A percentile compares a stretch with the other conserved stretches of the same genome.
These are phyloP conservation scores for Hypoxylon sp. DNA, from an alignment of 2,329 filamentous ascomycete genomes.

Conservation along the genomic window DNA sequence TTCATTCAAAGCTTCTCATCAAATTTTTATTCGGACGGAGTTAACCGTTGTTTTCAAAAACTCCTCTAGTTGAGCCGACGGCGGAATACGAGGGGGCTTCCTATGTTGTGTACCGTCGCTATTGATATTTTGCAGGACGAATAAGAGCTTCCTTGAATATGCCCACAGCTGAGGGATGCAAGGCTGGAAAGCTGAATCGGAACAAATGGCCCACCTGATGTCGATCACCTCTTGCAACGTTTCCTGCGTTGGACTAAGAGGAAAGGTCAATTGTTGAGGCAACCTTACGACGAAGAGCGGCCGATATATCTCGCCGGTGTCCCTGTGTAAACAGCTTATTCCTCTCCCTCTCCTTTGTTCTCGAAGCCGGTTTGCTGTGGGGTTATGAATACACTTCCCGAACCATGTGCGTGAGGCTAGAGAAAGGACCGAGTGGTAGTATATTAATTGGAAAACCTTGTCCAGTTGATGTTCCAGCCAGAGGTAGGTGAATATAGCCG, in stretches of 20 bases:
- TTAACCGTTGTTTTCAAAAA: slow-evolving; percentile 15
- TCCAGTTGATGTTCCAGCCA: slow-evolving; percentile 47
- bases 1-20: slow-evolving; percentile 14
- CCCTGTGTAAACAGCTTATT: slow-evolving; percentile 30
- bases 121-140: slow-evolving; percentile 28
- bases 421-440: slow-evolving; percentile 46
- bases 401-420: slow-evolving; percentile 42
- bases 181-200: slow-evolving; percentile 49
- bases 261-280: slow-evolving; percentile 32
- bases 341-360: slow-evolving; percentile 38
- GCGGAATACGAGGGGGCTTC: slow-evolving; percentile 45
- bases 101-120: slow-evolving; percentile 38
- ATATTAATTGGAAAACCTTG: slow-evolving; percentile 52
- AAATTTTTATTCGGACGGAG: slow-evolving; percentile 13
- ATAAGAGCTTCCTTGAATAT: slow-evolving; percentile 24
- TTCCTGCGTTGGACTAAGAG: slow-evolving; percentile 33
- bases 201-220: slow-evolving; percentile 43
- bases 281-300: slow-evolving; percentile 44
- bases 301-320: slow-evolving; percentile 48
- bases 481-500: slow-evolving; percentile 51
- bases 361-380: slow-evolving; percentile 40
- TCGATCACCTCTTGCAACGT: slow-evolving; percentile 47
- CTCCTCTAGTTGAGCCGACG: slow-evolving; percentile 11
- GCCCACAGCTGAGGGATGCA: slow-evolving; percentile 37
- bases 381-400: slow-evolving; percentile 43